Evolutionary conservation across 768 basidiomycete species (phyloP), one percentile per base, ranked within the genome.

Genomic region (Psilocybe tampanensis): DNA sequence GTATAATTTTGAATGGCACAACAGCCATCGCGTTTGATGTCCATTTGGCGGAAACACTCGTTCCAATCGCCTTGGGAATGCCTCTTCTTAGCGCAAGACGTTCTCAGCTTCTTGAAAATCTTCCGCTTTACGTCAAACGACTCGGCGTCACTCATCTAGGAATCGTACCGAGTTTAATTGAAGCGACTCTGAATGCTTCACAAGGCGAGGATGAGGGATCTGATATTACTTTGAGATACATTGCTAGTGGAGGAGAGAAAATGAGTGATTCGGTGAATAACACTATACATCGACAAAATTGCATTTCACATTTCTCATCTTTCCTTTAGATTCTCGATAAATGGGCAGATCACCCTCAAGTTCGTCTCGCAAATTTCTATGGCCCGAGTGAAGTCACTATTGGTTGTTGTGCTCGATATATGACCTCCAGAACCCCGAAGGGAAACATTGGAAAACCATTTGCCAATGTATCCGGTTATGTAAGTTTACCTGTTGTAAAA

Each of bases 361-460:
- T 82, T 33, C 72, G 71, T 21, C 66, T 82, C 12, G 80, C 75
- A 9, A 82, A 82, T 58, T 81, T 81, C 57, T 81, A 82, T 59
- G 80, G 81, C 1, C 81, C 81, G 17, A 82, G 76, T 50, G 81
- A 82, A 64, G 80, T 74, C 19, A 81, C 81, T 8, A 82, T 82
- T 58, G 81, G 81, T 9, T 82, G 81, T 60, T 78, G 76, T 52
- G 75, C 76, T 2, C 69, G 80, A 36, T 70, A 70, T 41, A 76
- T 82, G 76, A 70, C 75, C 49, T 59, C 65, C 33, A 67, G 60
- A 19, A 78, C 71, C 17, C 75, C 74, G 12, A 72, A 74, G 51
- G 73, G 74, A 12, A 80, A 81, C 52, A 74, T 82, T 36, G 80
- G 80, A 19, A 68, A 64, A 39, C 68, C 77, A 8, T 80, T 81